Conservation (phyloP, 352 stramenopile species). For the Globisporangium acanthophoron region DNA sequence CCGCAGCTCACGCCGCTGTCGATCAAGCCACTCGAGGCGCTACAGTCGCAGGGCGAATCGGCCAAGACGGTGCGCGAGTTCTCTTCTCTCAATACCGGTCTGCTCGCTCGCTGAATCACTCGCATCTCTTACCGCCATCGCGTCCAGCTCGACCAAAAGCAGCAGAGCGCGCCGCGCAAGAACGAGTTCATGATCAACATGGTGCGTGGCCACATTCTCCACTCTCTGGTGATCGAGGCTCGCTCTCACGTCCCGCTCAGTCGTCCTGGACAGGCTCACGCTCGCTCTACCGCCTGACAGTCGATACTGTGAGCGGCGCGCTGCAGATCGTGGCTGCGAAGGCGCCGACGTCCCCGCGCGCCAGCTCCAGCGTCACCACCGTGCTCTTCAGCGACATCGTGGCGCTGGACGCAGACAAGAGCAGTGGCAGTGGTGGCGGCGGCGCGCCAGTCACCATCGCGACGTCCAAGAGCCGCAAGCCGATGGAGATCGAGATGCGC, state of each 20-base stretch:
- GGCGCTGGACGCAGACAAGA: slow-evolving; percentile 25
- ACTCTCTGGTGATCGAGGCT: neutral
- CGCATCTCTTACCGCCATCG: neutral
- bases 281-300: slow-evolving; percentile 27
- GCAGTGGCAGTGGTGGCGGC: slow-evolving; percentile 1
- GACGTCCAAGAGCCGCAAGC: slow-evolving; percentile 18
- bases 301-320: slow-evolving; percentile 18
- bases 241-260: slow-evolving; percentile 8
- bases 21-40: slow-evolving; percentile 21
- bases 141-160: slow-evolving; percentile 1
- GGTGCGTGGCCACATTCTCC: slow-evolving; percentile 13
- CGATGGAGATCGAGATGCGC: slow-evolving; percentile 39
- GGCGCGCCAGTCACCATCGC: slow-evolving; percentile 15
- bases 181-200: slow-evolving; percentile 46
- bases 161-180: slow-evolving; percentile 3
- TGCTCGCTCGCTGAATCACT: too few species aligned
- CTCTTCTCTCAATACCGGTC: neutral
- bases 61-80: slow-evolving; percentile 7
- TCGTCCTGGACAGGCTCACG: slow-evolving; percentile 39
- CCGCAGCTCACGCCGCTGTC: slow-evolving; percentile 15
- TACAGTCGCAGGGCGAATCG: slow-evolving; percentile 7
- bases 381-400: slow-evolving; percentile 31
- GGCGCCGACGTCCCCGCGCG: slow-evolving; percentile 19
- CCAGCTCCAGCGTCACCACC: slow-evolving; percentile 3
- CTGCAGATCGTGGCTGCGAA: slow-evolving; percentile 27